These are phyloP conservation scores for Gastrolobium bilobum DNA, from an alignment of 306 rosid species.

Conservation along the genomic window DNA sequence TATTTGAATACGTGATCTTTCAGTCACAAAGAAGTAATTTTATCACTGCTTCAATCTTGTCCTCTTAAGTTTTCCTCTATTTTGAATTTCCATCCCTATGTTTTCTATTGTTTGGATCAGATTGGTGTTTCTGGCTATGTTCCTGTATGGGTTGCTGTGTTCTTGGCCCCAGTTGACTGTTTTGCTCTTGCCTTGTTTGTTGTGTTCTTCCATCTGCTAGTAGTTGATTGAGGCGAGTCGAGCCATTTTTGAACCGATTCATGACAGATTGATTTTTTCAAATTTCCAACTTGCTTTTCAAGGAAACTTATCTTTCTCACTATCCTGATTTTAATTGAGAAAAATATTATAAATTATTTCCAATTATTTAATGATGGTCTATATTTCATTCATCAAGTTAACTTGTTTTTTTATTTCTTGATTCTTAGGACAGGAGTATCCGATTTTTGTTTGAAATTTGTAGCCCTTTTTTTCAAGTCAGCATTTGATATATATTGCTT, in stretches of 20 bases:
- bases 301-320: slow-evolving; percentile 3
- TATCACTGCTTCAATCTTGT: too few species aligned
- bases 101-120: slow-evolving; percentile 7
- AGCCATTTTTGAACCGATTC: not conserved
- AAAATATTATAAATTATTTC: slow-evolving; percentile 3
- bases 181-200: not conserved
- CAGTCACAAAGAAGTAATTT: too few species aligned
- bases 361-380: not conserved
- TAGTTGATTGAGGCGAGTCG: slow-evolving; percentile 20
- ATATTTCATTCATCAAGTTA: slow-evolving; percentile 29
- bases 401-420: slow-evolving; percentile 10
- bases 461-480: slow-evolving; percentile 19
- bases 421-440: slow-evolving; percentile 8
- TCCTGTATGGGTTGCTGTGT: slow-evolving; percentile 22
- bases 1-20: too few species aligned
- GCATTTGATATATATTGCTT: slow-evolving; percentile 22
- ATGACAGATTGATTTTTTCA: not conserved
- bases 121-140: not conserved
- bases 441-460: slow-evolving; percentile 16
- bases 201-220: slow-evolving; percentile 14
- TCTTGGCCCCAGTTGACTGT: not conserved
- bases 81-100: not conserved
- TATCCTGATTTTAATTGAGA: slow-evolving; percentile 7
- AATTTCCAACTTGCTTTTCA: not conserved
- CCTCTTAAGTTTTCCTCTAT: not conserved